phyloP scores from a whole-genome alignment of 2,329 filamentous ascomycete species.

The Ceratocystiopsis sp. region DNA sequence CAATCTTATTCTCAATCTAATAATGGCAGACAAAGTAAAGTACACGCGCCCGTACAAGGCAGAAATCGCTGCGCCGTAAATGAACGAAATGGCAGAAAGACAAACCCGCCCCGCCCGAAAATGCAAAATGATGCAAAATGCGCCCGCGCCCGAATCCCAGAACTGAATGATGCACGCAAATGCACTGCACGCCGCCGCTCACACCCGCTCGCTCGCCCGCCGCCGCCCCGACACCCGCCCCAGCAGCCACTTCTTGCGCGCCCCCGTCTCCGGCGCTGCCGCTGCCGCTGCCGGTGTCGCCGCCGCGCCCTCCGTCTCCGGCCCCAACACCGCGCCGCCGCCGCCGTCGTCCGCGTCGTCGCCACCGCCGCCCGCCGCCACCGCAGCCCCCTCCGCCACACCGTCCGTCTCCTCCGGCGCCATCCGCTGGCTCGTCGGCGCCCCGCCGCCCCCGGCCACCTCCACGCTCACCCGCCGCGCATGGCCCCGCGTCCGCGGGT shows the following conservation, averaged over 20 bases:
- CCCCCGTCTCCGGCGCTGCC: neutral
- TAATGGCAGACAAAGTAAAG: too few species aligned
- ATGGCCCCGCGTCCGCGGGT: constrained; percentile 11
- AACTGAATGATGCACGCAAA: too few species aligned
- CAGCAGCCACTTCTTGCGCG: constrained; percentile 17
- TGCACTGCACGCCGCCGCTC: too few species aligned
- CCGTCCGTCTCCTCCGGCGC: neutral
- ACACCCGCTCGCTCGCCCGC: constrained; percentile 6
- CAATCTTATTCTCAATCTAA: too few species aligned
- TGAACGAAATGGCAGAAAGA: too few species aligned
- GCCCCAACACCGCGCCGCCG: too few species aligned
- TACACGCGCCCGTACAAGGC: too few species aligned
- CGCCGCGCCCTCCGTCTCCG: neutral
- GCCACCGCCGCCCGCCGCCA: neutral
- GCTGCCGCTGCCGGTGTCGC: neutral
- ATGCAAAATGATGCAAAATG: too few species aligned
- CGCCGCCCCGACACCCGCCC: constrained; percentile 16
- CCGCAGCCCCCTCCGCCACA: neutral
- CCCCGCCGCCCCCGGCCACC: neutral
- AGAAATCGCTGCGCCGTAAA: too few species aligned
- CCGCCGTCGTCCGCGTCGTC: too few species aligned
- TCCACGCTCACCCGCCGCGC: constrained; percentile 7
- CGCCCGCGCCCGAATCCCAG: too few species aligned
- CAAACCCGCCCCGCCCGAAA: too few species aligned
- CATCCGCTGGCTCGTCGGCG: neutral